Evolutionary conservation across 768 basidiomycete species (phyloP), one percentile per base, ranked within the genome.

Genomic region (Pseudohyphozyma bogoriensis): DNA sequence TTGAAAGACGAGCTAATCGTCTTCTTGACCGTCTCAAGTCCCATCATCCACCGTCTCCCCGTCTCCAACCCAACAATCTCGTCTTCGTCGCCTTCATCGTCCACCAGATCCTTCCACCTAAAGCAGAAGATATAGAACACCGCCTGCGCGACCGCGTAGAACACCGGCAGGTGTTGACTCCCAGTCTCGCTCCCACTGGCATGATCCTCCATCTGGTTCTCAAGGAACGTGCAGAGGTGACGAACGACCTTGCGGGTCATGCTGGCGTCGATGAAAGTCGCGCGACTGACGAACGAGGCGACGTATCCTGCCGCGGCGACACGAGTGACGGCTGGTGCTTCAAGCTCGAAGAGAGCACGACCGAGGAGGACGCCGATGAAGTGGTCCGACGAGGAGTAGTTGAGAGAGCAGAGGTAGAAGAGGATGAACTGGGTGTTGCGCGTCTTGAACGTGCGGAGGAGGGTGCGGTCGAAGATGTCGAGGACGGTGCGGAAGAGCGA

Each of bases 51-150:
- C 72, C 84, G 85, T 65, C 81, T 83, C 53, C 56, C 56, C 20
- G 61, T 64, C 31, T 68, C 70, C 28, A 72, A 60, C n/a, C n/a
- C n/a, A 28, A 78, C 79, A 28, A 78, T 80, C 28, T 76, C 78
- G 8, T 84, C 85, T n/a, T n/a, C n/a, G 42, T 72, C 51, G 4
- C 64, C 68, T 22, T 76, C 76, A 52, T 82, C 81, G 44, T 82
- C 62, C 8, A 71, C 72, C 37, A 97, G 75, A 65, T 97, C 95
- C 62, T 88, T 77, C 93, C 93, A 97, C 15, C 95, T 79, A 75
- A 97, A 99, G 73, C 95, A 97, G 73, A 99, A 99, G 64, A 99
- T 89, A 64, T 97, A 79, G 72, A 99, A 92, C 13, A 91, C 82
- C 0, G 92, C 85, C 70, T 97, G 95, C 0, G 83, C 76, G 35